A percentile compares a stretch with the other conserved stretches of the same genome.
phyloP scores from a whole-genome alignment of 2,329 filamentous ascomycete species.

The Plectosphaerella plurivora region DNA sequence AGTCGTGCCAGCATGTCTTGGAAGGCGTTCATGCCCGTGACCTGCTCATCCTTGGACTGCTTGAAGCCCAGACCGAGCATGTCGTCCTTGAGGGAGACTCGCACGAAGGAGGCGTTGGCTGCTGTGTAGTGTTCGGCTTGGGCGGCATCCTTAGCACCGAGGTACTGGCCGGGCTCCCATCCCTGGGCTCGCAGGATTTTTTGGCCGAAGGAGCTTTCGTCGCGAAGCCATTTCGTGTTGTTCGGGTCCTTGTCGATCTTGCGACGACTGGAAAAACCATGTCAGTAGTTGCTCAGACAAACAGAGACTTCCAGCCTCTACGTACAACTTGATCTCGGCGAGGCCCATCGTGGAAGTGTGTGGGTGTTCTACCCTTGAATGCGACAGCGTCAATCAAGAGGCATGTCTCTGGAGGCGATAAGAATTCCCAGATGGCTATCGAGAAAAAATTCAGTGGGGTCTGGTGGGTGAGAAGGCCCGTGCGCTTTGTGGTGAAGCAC shows the following conservation, averaged over 20 bases:
- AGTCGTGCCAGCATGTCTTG: constrained; percentile 81
- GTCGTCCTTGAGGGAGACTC: constrained; percentile 82
- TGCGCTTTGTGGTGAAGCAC: not conserved
- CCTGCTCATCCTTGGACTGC: constrained; percentile 66
- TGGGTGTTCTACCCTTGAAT: not conserved
- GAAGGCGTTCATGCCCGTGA: constrained; percentile 83
- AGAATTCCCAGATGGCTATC: not conserved
- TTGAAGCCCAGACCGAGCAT: constrained; percentile 85
- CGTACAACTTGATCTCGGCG: constrained; percentile 1
- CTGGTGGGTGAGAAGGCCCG: not conserved
- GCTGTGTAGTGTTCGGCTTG: constrained; percentile 74
- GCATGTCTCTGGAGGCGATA: not conserved
- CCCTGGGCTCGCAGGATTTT: constrained; percentile 84
- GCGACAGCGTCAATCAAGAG: not conserved
- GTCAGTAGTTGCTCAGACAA: not conserved
- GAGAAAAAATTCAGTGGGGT: not conserved
- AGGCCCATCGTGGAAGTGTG: not conserved
- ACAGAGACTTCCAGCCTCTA: not conserved
- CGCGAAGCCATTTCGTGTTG: constrained; percentile 87
- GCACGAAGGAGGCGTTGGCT: constrained; percentile 81
- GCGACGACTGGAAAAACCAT: constrained; percentile 27
- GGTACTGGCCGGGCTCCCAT: constrained; percentile 79
- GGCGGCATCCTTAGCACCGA: constrained; percentile 72
- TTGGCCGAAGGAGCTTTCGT: constrained; percentile 80
- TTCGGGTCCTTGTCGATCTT: constrained; percentile 91